Conservation (phyloP, 1,284 basidiomycete species). For the Chalciporus sp. region DNA sequence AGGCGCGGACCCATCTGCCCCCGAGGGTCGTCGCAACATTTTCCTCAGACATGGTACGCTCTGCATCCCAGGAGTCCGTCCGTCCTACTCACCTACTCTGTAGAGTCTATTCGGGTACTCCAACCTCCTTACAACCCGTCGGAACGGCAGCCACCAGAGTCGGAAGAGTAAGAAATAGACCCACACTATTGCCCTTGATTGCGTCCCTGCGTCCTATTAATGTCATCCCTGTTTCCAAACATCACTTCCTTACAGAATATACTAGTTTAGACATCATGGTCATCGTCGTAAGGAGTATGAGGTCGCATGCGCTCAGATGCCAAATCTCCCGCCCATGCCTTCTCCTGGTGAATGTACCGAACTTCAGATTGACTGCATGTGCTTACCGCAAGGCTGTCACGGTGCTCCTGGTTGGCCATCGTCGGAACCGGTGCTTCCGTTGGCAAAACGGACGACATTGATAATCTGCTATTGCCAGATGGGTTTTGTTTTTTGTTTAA, state of each 20-base stretch:
- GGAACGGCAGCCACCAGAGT: constrained; percentile 14
- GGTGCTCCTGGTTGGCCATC: constrained; percentile 33
- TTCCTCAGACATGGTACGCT: constrained; percentile 72
- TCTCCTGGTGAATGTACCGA: constrained; percentile 37
- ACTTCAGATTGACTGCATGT: constrained; percentile 31
- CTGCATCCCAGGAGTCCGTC: constrained; percentile 10
- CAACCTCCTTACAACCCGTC: constrained; percentile 20
- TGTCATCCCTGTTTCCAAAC: not conserved
- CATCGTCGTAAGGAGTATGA: constrained; percentile 33
- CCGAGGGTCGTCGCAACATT: constrained; percentile 75
- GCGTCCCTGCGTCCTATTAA: not conserved
- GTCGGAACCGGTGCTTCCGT: constrained; percentile 37
- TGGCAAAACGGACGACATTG: constrained; percentile 28
- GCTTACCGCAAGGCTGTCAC: constrained; percentile 36
- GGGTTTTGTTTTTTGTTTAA: constrained; percentile 58
- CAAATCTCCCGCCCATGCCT: constrained; percentile 31
- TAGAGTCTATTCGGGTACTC: constrained; percentile 32
- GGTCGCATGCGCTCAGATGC: constrained; percentile 29
- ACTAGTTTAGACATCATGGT: constrained; percentile 23
- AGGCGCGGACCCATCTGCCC: constrained; percentile 60
- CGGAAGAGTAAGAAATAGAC: constrained; percentile 26
- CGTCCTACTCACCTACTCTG: constrained; percentile 12
- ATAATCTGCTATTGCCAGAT: constrained; percentile 25
- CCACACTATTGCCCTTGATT: not conserved
- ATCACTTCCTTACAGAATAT: constrained; percentile 17